phyloP scores from a whole-genome alignment of 176 grass and related monocot species.

The Pontederia crassipes region DNA sequence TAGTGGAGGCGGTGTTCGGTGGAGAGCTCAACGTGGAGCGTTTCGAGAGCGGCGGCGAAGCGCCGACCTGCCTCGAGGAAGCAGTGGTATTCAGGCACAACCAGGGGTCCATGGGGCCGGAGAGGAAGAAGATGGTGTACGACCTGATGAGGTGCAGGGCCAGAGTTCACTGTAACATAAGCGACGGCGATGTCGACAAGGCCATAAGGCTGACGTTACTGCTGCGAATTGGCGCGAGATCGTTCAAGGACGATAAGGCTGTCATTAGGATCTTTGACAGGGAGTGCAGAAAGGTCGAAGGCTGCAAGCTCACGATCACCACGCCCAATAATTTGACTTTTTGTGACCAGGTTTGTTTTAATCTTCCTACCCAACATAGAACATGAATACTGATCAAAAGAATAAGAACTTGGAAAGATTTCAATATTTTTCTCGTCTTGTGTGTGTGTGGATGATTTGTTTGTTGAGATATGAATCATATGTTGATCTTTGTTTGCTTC shows the following conservation, averaged over 20 bases:
- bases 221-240: conserved; percentile 1
- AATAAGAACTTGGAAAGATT: too few species aligned
- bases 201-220: conserved; percentile 3
- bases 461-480: too few species aligned
- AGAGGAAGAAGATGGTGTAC: conserved; percentile 8
- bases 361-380: neutral
- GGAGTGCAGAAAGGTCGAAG: conserved; percentile 3
- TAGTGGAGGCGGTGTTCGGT: neutral
- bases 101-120: conserved; percentile 5
- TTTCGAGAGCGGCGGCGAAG: neutral
- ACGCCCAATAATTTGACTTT: conserved; percentile 9
- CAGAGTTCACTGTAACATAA: conserved; percentile 3
- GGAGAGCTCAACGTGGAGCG: neutral
- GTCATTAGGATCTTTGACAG: conserved; percentile 6
- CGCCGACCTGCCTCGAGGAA: conserved; percentile 6
- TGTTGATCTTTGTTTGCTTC: too few species aligned
- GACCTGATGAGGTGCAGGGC: conserved; percentile 19
- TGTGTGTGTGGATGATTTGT: too few species aligned
- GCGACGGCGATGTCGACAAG: neutral
- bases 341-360: conserved; percentile 4
- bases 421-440: too few species aligned
- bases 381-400: neutral
- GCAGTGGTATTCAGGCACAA: conserved; percentile 11
- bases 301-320: conserved; percentile 3
- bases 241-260: conserved; percentile 9